These are phyloP conservation scores for Starmerella vaccinii DNA, from an alignment of 805 yeast genomes.

Conservation along the genomic window DNA sequence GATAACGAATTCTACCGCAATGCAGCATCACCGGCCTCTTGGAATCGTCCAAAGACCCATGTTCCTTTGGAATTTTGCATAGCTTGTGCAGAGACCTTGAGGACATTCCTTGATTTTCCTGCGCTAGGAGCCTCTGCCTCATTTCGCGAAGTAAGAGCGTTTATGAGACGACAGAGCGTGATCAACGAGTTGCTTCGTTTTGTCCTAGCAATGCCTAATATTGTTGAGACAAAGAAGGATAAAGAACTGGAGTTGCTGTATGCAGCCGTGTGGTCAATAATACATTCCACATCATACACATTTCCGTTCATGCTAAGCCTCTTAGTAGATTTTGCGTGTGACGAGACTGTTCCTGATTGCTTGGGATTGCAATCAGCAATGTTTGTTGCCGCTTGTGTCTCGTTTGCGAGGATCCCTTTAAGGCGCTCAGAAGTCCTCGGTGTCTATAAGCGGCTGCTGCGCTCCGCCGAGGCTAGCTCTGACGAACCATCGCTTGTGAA, in stretches of 20 bases:
- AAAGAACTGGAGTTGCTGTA: slow-evolving; percentile 1
- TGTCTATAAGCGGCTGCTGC: not conserved
- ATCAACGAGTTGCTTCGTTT: not conserved
- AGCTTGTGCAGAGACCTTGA: not conserved
- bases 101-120: not conserved
- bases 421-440: not conserved
- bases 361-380: slow-evolving; percentile 9
- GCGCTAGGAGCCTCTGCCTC: not conserved
- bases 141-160: not conserved
- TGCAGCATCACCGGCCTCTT: not conserved
- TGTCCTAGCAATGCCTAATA: not conserved
- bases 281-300: slow-evolving; percentile 4
- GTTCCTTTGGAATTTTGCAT: not conserved
- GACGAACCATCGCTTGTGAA: not conserved
- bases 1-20: slow-evolving; percentile 2
- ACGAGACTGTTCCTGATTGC: not conserved
- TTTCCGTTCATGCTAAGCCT: slow-evolving; percentile 9
- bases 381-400: not conserved
- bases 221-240: not conserved
- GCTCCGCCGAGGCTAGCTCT: not conserved
- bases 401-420: not conserved
- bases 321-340: not conserved
- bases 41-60: not conserved
- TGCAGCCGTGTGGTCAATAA: slow-evolving; percentile 11
- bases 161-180: not conserved